Percentiles rank a stretch among this genome's conserved stretches.
These are phyloP conservation scores for Austroboletus niveus DNA, from an alignment of 1,284 basidiomycete genomes.

Conservation along the genomic window DNA sequence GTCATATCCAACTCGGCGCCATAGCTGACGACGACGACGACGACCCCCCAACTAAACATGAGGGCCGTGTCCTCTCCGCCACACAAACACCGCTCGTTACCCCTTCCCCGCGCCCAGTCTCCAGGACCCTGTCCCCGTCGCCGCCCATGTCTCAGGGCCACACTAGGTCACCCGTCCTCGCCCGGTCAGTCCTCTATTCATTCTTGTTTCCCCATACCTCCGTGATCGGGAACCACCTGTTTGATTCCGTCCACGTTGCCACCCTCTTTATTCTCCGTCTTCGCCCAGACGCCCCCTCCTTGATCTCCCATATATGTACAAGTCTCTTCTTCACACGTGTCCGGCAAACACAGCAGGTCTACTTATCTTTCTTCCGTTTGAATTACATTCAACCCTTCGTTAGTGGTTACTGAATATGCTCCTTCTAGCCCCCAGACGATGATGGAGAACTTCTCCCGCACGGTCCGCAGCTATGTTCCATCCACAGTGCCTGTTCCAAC, in stretches of 20 bases:
- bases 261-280: slow-evolving; percentile 12
- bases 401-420: slow-evolving; percentile 18
- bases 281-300: slow-evolving; percentile 1
- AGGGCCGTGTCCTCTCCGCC: slow-evolving; percentile 23
- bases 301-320: slow-evolving; percentile 15
- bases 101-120: slow-evolving; percentile 11
- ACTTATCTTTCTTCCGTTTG: neutral
- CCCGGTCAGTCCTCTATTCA: slow-evolving; percentile 25
- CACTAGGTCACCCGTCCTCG: slow-evolving; percentile 31
- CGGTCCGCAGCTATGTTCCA: slow-evolving; percentile 52
- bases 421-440: slow-evolving; percentile 44
- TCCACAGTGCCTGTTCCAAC: slow-evolving; percentile 49
- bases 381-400: neutral
- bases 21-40: slow-evolving; percentile 21
- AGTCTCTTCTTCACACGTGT: slow-evolving; percentile 19
- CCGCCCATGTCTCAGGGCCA: slow-evolving; percentile 22
- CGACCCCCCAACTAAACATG: slow-evolving; percentile 26
- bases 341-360: neutral
- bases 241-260: slow-evolving; percentile 12
- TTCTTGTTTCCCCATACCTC: neutral
- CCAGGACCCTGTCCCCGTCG: slow-evolving; percentile 13
- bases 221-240: slow-evolving; percentile 1
- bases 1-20: slow-evolving; percentile 8
- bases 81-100: slow-evolving; percentile 9
- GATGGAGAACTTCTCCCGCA: slow-evolving; percentile 49